Conservation (phyloP, 2,329 filamentous ascomycete species). For the Leptosphaerulina australis region DNA sequence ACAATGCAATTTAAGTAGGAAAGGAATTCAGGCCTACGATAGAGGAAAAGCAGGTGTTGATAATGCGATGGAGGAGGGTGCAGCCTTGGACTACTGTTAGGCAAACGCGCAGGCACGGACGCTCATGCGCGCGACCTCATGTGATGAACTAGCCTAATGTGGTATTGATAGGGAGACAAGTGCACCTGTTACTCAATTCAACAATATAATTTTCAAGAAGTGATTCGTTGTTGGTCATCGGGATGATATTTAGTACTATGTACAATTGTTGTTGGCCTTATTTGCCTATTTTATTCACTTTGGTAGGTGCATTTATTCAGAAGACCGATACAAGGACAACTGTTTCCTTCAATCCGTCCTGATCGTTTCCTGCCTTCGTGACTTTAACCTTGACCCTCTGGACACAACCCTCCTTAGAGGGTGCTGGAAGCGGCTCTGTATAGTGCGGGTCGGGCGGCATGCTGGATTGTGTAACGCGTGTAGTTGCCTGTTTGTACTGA, state of each 20-base stretch:
- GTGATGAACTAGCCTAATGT: constrained; percentile 4
- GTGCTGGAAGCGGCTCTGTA: neutral
- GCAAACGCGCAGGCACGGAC: constrained; percentile 35
- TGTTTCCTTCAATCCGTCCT: constrained; percentile 38
- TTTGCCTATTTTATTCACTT: neutral
- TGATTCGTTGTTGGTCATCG: neutral
- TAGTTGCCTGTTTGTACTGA: neutral
- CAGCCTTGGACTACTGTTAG: constrained; percentile 30
- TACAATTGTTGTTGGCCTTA: constrained; percentile 5
- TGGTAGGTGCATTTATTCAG: constrained; percentile 8
- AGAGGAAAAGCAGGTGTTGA: constrained; percentile 5
- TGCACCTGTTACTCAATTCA: neutral
- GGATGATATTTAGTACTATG: constrained; percentile 9
- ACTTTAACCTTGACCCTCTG: neutral
- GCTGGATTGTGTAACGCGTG: neutral
- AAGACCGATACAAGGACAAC: constrained; percentile 13
- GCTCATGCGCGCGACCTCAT: constrained; percentile 7
- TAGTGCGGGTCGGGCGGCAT: neutral
- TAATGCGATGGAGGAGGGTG: constrained; percentile 1
- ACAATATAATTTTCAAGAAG: too few species aligned
- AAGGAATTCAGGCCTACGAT: neutral
- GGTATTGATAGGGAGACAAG: neutral
- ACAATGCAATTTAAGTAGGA: neutral
- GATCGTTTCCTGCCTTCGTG: constrained; percentile 46
- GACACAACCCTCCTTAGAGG: neutral